Evolutionary conservation across 805 yeast species (phyloP).

Genomic region (Pichia membranifaciens): DNA sequence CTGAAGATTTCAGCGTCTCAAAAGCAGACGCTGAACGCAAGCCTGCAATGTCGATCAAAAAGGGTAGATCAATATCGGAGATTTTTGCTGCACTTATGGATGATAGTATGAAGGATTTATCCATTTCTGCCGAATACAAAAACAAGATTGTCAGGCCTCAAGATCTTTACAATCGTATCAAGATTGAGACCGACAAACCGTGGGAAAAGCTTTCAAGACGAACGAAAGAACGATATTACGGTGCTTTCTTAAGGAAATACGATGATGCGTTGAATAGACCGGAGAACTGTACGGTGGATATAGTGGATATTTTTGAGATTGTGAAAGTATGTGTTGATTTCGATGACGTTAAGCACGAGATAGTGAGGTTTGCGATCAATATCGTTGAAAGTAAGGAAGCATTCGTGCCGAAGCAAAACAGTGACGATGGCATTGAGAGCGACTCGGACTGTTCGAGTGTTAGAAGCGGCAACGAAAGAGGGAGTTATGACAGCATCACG

Average conservation of each 20-base stretch:
- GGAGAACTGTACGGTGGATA: conserved; percentile 12
- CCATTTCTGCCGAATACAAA: conserved; percentile 25
- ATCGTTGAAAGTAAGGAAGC: conserved; percentile 12
- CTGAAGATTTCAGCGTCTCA: neutral
- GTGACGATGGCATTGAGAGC: neutral
- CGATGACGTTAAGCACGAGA: conserved; percentile 19
- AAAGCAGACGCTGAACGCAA: neutral
- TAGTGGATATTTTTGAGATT: conserved; percentile 19
- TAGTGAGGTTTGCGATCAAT: conserved; percentile 19
- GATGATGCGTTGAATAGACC: conserved; percentile 20
- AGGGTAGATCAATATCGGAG: conserved; percentile 19
- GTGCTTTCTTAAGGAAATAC: conserved; percentile 28
- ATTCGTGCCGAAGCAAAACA: neutral
- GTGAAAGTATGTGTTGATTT: conserved; percentile 26
- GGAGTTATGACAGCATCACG: neutral
- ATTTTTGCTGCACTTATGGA: conserved; percentile 26
- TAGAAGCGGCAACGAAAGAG: neutral
- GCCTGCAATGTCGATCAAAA: neutral
- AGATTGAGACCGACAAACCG: conserved; percentile 16
- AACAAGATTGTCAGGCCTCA: conserved; percentile 25
- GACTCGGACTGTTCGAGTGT: neutral
- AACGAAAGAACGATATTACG: conserved; percentile 25
- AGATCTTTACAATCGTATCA: conserved; percentile 24
- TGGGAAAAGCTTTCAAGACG: conserved; percentile 22
- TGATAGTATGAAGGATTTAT: conserved; percentile 24